Evolutionary conservation across 331 rosid species (phyloP), one percentile per base, ranked within the genome.

Genomic region (Acacia concinna): DNA sequence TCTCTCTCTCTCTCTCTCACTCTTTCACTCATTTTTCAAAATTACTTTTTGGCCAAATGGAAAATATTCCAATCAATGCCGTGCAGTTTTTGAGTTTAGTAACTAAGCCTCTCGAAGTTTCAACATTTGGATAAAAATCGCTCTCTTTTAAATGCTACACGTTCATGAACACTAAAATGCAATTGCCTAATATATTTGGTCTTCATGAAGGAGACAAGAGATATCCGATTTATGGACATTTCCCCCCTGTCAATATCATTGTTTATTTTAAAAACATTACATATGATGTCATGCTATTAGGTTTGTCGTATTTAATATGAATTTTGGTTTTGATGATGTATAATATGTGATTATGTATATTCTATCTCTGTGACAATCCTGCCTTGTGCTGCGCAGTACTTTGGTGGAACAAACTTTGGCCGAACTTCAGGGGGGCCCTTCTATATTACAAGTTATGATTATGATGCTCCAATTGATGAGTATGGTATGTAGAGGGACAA

Each of bases 321-420:
- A 71, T 38, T 60, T 79, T 81, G 69, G 73, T 67, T 56, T 65
- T 59, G 28, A 62, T 43, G 54, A 68, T 71, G 68, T 76, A 63
- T 17, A 14, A 73, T 72, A 51, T 17, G 21, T 30, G 28, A 80
- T 73, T 28, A 49, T 80, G 35, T 23, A 64, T 23, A 23, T 69
- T 73, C 77, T 44, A 70, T 77, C 74, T 79, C 84, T 74, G n/a
- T 91, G 83, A 84, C 75, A 54, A 77, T 37, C 68, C 68, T 68
- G 77, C 82, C 80, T 74, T 79, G 59, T 82, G 59, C 84, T 88
- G 74, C 91, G 74, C 91, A 94, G 98, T 95, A 85, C 85, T 91
- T 90, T 89, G 99, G 99, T 14, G 99, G 99, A 80, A 95, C 99
- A 76, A 95, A 95, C 88, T 95, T 95, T 89, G 97, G 95, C 32